A percentile compares a stretch with the other conserved stretches of the same genome.
Conservation (phyloP, 495 filamentous ascomycete genomes). For the Penicillium roqueforti region DNA sequence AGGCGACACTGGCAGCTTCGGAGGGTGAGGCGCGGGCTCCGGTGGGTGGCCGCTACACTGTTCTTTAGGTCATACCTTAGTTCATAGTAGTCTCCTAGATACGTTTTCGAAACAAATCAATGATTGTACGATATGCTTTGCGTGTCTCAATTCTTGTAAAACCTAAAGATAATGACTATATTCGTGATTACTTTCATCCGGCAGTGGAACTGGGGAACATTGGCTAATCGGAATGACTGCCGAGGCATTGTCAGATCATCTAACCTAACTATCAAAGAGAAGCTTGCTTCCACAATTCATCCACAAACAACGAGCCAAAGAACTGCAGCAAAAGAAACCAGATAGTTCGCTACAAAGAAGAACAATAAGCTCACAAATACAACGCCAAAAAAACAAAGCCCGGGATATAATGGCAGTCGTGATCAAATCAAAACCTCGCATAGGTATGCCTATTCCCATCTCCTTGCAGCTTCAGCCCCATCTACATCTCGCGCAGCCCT, state of each 20-base stretch:
- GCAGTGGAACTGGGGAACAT: background rate
- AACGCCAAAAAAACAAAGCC: background rate
- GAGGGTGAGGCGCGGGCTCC: constrained; percentile 79
- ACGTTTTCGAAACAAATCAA: background rate
- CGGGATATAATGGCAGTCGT: background rate
- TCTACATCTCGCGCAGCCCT: constrained; percentile 56
- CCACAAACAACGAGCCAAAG: background rate
- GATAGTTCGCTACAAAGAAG: background rate
- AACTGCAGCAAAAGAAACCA: background rate
- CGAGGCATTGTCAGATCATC: background rate
- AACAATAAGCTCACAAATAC: background rate
- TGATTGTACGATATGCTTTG: constrained; percentile 19
- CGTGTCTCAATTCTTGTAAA: background rate
- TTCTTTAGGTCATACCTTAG: constrained; percentile 71
- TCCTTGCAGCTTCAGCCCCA: constrained; percentile 43
- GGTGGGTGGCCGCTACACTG: constrained; percentile 82
- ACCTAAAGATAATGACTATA: background rate
- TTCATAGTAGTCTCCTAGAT: background rate
- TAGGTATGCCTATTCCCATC: constrained; percentile 44
- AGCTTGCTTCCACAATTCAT: background rate
- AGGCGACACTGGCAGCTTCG: constrained; percentile 87
- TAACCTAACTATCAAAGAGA: background rate
- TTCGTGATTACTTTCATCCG: background rate
- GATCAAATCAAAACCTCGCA: background rate
- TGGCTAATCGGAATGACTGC: background rate